phyloP scores from a whole-genome alignment of 2,329 filamentous ascomycete genomes.

The Fusarium sp. region DNA sequence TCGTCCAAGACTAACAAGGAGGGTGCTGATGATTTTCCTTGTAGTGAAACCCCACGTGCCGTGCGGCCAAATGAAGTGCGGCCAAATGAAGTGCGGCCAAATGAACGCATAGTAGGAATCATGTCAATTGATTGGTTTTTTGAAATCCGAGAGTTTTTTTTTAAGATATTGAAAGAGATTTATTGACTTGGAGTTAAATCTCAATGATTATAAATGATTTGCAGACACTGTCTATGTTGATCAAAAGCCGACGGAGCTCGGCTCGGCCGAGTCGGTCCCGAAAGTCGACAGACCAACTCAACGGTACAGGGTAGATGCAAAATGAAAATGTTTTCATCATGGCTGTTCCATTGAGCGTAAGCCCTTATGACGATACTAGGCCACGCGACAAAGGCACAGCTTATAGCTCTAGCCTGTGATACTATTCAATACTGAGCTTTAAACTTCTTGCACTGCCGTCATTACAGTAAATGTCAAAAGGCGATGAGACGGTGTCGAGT shows the following conservation, averaged over 20 bases:
- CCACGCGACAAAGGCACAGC: too few relatives aligned
- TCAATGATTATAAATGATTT: not conserved
- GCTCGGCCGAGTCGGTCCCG: not conserved
- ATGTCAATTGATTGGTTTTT: not conserved
- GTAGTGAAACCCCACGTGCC: not conserved
- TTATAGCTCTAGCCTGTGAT: too few relatives aligned
- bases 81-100: not conserved
- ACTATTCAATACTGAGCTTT: too few relatives aligned
- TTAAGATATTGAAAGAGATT: accelerated
- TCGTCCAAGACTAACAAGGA: not conserved
- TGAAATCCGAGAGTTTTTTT: accelerated
- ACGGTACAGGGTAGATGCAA: not conserved
- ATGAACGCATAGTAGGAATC: not conserved
- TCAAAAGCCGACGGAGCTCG: not conserved
- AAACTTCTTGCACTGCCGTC: too few relatives aligned
- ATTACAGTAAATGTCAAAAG: too few relatives aligned
- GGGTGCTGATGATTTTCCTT: not conserved
- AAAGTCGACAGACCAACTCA: too few relatives aligned
- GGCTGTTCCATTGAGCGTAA: too few relatives aligned
- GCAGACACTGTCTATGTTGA: not conserved
- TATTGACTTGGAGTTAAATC: accelerated
- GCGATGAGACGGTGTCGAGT: too few relatives aligned
- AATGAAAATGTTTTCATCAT: not conserved
- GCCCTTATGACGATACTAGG: too few relatives aligned
- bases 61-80: not conserved